These are phyloP conservation scores for Mycena leptocephala DNA, from an alignment of 768 basidiomycete genomes.

Conservation along the genomic window DNA sequence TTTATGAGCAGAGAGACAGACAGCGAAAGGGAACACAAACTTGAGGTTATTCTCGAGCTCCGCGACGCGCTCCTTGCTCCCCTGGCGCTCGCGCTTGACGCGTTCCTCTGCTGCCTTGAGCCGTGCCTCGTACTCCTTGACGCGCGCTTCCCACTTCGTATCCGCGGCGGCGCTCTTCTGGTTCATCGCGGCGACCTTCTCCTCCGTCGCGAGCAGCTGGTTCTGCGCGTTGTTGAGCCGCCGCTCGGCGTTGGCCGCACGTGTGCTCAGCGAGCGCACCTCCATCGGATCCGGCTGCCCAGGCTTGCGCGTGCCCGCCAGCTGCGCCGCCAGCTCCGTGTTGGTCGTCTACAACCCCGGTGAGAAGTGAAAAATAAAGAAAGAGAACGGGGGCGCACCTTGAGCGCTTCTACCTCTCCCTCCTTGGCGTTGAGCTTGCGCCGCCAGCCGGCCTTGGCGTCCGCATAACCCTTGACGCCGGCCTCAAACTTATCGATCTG, in stretches of 20 bases:
- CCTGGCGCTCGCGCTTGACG: constrained; percentile 94
- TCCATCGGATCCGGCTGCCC: constrained; percentile 77
- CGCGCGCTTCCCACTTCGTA: constrained; percentile 94
- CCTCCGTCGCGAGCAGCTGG: constrained; percentile 88
- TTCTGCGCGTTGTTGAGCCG: constrained; percentile 90
- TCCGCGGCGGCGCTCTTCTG: constrained; percentile 83
- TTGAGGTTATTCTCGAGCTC: constrained; percentile 83
- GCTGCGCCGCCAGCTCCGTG: constrained; percentile 80
- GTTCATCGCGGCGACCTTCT: constrained; percentile 83
- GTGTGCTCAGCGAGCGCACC: constrained; percentile 77
- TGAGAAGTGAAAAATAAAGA: background rate
- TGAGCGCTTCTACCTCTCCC: constrained; percentile 91
- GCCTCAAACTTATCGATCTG: constrained; percentile 95
- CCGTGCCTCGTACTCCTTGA: constrained; percentile 91
- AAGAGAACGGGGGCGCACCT: constrained; percentile 64
- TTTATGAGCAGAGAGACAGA: constrained; percentile 14
- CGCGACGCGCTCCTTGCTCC: constrained; percentile 87
- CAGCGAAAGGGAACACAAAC: constrained; percentile 56
- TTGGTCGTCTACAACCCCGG: constrained; percentile 73
- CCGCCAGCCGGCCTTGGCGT: constrained; percentile 89
- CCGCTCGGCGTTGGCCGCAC: constrained; percentile 89
- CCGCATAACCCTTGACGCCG: constrained; percentile 85
- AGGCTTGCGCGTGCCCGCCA: constrained; percentile 74
- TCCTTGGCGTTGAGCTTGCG: constrained; percentile 87
- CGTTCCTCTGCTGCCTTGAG: constrained; percentile 91